Conservation (phyloP, 805 yeast species). For the Ogataea philodendri region DNA sequence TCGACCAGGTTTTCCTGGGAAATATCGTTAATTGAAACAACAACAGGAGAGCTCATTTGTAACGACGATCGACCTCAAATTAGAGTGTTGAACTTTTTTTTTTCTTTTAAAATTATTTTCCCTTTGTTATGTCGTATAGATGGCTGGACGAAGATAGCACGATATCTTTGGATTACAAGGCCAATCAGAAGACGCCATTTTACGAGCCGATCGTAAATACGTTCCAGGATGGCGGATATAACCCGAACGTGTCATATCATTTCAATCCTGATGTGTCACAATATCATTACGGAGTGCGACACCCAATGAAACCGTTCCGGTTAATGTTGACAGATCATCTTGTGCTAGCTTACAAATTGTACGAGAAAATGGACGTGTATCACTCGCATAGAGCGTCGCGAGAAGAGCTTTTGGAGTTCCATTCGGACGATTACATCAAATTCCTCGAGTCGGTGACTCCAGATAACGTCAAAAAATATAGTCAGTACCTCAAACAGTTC, state of each 20-base stretch:
- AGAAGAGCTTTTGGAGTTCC: slow-evolving; percentile 78
- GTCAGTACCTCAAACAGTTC: slow-evolving; percentile 61
- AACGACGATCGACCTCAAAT: slow-evolving; percentile 8
- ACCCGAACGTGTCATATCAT: slow-evolving; percentile 79
- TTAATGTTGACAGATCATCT: slow-evolving; percentile 91
- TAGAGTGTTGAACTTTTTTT: slow-evolving; percentile 2
- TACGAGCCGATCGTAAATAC: slow-evolving; percentile 44
- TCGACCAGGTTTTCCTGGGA: slow-evolving; percentile 27
- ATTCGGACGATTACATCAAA: slow-evolving; percentile 80
- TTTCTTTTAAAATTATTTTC: slow-evolving; percentile 1
- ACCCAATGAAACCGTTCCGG: slow-evolving; percentile 98
- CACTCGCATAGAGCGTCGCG: slow-evolving; percentile 78
- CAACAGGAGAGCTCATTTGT: slow-evolving; percentile 11
- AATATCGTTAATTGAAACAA: slow-evolving; percentile 12
- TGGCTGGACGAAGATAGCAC: slow-evolving; percentile 31
- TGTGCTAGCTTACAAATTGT: slow-evolving; percentile 78
- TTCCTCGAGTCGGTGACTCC: slow-evolving; percentile 78
- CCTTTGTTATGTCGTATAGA: slow-evolving; percentile 24
- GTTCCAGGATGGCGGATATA: slow-evolving; percentile 38
- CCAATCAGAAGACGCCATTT: slow-evolving; percentile 39
- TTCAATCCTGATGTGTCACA: slow-evolving; percentile 76
- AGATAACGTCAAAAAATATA: slow-evolving; percentile 59
- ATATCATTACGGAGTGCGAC: slow-evolving; percentile 88
- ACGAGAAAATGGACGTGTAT: slow-evolving; percentile 87
- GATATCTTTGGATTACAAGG: slow-evolving; percentile 26